Percentiles rank a stretch among this genome's conserved stretches.
These are phyloP conservation scores for Daldinia vernicosa DNA, from an alignment of 495 filamentous ascomycete species.

Conservation along the genomic window DNA sequence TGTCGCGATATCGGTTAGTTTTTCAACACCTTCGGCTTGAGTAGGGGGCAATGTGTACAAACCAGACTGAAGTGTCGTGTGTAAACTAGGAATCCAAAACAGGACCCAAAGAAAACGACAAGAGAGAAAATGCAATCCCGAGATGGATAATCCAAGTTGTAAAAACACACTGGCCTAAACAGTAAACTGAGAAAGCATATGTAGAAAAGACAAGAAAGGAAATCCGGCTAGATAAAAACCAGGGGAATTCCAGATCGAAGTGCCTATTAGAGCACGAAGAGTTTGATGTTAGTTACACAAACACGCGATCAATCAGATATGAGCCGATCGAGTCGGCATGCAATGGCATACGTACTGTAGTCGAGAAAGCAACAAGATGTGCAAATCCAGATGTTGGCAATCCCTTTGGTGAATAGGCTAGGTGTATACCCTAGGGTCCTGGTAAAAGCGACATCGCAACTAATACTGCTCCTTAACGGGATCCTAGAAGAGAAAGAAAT, in stretches of 20 bases:
- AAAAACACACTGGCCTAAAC: conserved; percentile 11
- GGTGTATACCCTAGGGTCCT: conserved; percentile 11
- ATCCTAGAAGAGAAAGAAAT: neutral
- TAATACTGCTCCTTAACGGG: conserved; percentile 17
- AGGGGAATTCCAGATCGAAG: conserved; percentile 22
- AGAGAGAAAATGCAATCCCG: conserved; percentile 24
- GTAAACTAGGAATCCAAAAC: conserved; percentile 23
- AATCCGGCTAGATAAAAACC: conserved; percentile 32
- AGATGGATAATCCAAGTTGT: conserved; percentile 22
- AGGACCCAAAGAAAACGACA: conserved; percentile 20
- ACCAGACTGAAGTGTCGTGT: conserved; percentile 47
- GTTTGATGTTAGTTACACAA: conserved; percentile 31
- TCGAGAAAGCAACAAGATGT: conserved; percentile 17
- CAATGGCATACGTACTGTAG: conserved; percentile 38
- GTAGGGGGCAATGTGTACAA: conserved; percentile 45
- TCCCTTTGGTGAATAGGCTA: conserved; percentile 10
- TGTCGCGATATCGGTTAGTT: conserved; percentile 38
- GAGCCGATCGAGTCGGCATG: conserved; percentile 28
- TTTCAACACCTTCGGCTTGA: conserved; percentile 31
- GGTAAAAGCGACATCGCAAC: conserved; percentile 8
- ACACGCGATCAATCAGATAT: conserved; percentile 20
- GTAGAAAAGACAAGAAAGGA: conserved; percentile 18
- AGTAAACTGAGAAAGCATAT: conserved; percentile 1
- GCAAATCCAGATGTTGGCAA: conserved; percentile 14
- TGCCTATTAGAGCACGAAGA: conserved; percentile 31